Conservation (phyloP, 306 rosid species). For the Benincasa hispida region DNA sequence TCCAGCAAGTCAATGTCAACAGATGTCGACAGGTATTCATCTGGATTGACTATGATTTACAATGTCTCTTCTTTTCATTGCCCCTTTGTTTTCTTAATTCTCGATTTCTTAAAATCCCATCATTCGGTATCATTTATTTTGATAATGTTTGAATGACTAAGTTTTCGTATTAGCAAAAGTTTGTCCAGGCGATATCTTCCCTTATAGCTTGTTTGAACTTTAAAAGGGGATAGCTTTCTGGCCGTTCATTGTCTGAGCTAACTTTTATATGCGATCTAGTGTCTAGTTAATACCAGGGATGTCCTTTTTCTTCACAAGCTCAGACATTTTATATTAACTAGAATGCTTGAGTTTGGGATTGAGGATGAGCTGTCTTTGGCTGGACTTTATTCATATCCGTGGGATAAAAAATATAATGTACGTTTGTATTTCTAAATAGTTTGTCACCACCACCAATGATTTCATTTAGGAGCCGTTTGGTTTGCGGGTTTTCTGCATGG, state of each 20-base stretch:
- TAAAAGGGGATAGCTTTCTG: background rate
- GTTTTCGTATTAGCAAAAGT: background rate
- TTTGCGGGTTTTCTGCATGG: too few relatives aligned
- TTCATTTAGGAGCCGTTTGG: too few relatives aligned
- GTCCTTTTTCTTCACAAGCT: background rate
- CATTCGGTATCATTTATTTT: background rate
- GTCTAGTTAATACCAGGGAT: background rate
- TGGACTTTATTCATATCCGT: background rate
- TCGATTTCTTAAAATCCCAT: background rate
- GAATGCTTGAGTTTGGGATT: background rate
- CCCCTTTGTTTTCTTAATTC: background rate
- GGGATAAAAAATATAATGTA: background rate
- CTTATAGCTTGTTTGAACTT: background rate
- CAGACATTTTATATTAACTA: background rate
- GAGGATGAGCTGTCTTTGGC: background rate
- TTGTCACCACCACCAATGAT: background rate
- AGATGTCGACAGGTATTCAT: conserved; percentile 41
- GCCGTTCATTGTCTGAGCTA: too few relatives aligned
- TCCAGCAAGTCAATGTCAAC: conserved; percentile 17
- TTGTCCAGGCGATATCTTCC: background rate
- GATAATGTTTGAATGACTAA: background rate
- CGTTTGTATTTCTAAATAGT: background rate
- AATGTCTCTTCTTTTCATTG: conserved; percentile 1
- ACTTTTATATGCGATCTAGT: background rate
- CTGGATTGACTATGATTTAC: background rate